These are phyloP conservation scores for Gossypium gossypioides DNA, from an alignment of 441 rosid genomes.

Conservation along the genomic window DNA sequence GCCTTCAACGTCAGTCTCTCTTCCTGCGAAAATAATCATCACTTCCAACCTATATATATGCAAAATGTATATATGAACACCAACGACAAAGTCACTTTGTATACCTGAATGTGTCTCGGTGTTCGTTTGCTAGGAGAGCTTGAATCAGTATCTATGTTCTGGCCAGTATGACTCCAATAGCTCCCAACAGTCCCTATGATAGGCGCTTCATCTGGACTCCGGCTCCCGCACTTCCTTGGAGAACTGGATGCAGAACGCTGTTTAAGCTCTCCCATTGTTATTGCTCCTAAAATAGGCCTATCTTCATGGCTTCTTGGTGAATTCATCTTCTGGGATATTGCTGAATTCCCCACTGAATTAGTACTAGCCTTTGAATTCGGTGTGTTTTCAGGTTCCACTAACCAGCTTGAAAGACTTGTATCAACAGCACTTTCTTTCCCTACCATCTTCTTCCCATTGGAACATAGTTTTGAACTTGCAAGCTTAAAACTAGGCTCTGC, in stretches of 20 bases:
- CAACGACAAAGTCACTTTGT: not conserved
- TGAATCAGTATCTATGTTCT: slow-evolving; percentile 19
- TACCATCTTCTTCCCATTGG: slow-evolving; percentile 6
- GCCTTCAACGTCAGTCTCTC: slow-evolving; percentile 11
- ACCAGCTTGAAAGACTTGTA: slow-evolving; percentile 58
- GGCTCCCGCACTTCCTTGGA: slow-evolving; percentile 11
- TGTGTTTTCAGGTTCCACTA: slow-evolving; percentile 26
- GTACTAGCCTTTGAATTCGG: slow-evolving; percentile 23
- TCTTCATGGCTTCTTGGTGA: slow-evolving; percentile 13
- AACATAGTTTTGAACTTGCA: not conserved
- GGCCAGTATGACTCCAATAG: slow-evolving; percentile 33
- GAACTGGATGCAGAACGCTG: slow-evolving; percentile 17
- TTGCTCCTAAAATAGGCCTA: slow-evolving; percentile 16
- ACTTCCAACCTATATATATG: not conserved
- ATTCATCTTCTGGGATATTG: slow-evolving; percentile 6
- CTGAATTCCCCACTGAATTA: slow-evolving; percentile 26
- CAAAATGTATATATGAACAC: not conserved
- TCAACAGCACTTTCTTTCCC: slow-evolving; percentile 34
- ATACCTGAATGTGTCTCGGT: slow-evolving; percentile 12
- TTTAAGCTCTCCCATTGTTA: slow-evolving; percentile 14
- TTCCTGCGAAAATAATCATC: slow-evolving; percentile 12
- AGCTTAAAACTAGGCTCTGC: slow-evolving; percentile 20
- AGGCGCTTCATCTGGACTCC: slow-evolving; percentile 15
- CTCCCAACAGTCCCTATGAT: slow-evolving; percentile 33
- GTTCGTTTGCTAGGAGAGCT: slow-evolving; percentile 20